Evolutionary conservation across 2,329 filamentous ascomycete species (phyloP).

Genomic region (Cordyceps fumosorosea): DNA sequence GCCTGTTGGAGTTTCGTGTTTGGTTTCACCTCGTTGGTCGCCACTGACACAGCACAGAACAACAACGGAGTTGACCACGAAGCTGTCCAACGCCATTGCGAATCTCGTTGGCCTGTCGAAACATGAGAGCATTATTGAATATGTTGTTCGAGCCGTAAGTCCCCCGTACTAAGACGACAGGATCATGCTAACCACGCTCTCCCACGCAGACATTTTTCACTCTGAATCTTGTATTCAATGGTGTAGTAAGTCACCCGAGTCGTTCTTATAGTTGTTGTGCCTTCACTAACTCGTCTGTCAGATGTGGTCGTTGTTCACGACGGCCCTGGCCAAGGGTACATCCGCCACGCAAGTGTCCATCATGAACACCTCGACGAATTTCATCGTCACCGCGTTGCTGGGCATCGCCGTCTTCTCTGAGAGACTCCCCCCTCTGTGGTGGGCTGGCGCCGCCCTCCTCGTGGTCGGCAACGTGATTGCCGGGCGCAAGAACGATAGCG

Average conservation of each 20-base stretch:
- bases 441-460: slow-evolving; percentile 63
- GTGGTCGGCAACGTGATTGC: slow-evolving; percentile 75
- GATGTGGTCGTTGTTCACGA: slow-evolving; percentile 82
- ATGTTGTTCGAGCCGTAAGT: slow-evolving; percentile 43
- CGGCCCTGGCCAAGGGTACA: slow-evolving; percentile 64
- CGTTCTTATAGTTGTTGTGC: background rate
- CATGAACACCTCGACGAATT: slow-evolving; percentile 77
- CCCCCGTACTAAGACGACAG: too few species aligned
- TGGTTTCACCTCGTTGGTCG: background rate
- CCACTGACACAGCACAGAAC: slow-evolving; percentile 32
- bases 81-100: slow-evolving; percentile 40
- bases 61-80: slow-evolving; percentile 48
- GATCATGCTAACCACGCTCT: slow-evolving; percentile 9
- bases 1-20: background rate
- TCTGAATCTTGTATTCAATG: slow-evolving; percentile 69
- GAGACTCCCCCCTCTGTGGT: slow-evolving; percentile 66
- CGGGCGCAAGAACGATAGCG: slow-evolving; percentile 57
- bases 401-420: slow-evolving; percentile 67
- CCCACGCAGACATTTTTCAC: slow-evolving; percentile 59
- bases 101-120: slow-evolving; percentile 35
- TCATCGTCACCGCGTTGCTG: slow-evolving; percentile 68
- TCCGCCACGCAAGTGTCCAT: slow-evolving; percentile 76
- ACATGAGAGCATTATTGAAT: slow-evolving; percentile 38
- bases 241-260: slow-evolving; percentile 42
- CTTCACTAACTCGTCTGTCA: slow-evolving; percentile 20